These are phyloP conservation scores for Lachnellula willkommii DNA, from an alignment of 2,329 filamentous ascomycete species.

Conservation along the genomic window DNA sequence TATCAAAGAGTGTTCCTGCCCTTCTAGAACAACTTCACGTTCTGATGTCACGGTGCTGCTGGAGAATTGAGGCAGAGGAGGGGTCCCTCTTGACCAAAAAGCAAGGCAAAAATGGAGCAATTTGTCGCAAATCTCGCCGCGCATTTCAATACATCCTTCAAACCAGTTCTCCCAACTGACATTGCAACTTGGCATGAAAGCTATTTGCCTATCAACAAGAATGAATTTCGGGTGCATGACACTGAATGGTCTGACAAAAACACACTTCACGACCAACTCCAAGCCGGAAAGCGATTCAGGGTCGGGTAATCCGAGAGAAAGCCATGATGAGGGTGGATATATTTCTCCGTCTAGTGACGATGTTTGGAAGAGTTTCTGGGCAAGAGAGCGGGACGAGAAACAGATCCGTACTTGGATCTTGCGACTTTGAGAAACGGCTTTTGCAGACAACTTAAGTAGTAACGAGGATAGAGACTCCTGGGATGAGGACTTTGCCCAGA, in stretches of 20 bases:
- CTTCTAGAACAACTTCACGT: background rate
- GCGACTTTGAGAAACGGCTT: conserved; percentile 33
- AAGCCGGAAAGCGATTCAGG: conserved; percentile 51
- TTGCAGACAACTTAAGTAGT: conserved; percentile 53
- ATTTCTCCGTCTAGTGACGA: conserved; percentile 55
- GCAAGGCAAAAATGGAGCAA: conserved; percentile 61
- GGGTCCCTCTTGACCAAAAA: conserved; percentile 55
- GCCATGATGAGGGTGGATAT: conserved; percentile 55
- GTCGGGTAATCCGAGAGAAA: conserved; percentile 57
- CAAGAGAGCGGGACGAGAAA: conserved; percentile 66
- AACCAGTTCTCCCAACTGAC: conserved; percentile 87
- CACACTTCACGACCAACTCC: conserved; percentile 65
- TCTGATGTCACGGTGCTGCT: background rate
- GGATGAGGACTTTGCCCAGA: conserved; percentile 67
- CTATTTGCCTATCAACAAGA: conserved; percentile 60
- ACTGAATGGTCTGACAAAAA: conserved; percentile 75
- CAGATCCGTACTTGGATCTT: conserved; percentile 54
- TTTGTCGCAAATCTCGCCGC: conserved; percentile 54
- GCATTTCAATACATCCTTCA: conserved; percentile 66
- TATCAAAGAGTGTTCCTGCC: background rate
- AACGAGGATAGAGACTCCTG: conserved; percentile 52
- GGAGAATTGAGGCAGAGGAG: conserved; percentile 10
- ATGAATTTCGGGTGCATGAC: conserved; percentile 88
- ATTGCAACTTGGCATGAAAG: conserved; percentile 74
- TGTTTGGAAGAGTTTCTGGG: conserved; percentile 72